A percentile compares a stretch with the other conserved stretches of the same genome.
These are phyloP conservation scores for Mucor racemosus DNA, from an alignment of 371 early-diverging fungal genomes.

Conservation along the genomic window DNA sequence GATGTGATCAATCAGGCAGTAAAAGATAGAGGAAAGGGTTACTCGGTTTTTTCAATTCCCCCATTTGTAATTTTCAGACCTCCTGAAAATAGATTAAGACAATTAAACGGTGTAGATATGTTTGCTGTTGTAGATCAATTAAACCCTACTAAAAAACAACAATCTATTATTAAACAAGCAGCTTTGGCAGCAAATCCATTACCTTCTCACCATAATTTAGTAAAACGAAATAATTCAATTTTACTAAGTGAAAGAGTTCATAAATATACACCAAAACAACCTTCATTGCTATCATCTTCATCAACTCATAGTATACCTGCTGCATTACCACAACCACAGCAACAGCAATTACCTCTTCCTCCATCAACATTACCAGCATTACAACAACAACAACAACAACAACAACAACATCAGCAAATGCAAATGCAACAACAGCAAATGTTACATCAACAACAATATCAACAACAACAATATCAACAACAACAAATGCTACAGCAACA, in stretches of 20 bases:
- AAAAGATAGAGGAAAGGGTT: conserved; percentile 70
- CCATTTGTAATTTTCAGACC: conserved; percentile 82
- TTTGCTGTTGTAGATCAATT: conserved; percentile 33
- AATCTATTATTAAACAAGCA: conserved; percentile 5
- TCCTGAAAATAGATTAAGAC: conserved; percentile 68
- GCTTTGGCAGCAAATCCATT: no score
- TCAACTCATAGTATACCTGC: neutral
- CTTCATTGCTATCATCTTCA: neutral
- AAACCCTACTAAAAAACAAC: neutral
- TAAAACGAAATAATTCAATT: conserved; percentile 39
- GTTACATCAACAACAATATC: no score
- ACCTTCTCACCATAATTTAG: neutral
- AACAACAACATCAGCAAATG: conserved; percentile 1
- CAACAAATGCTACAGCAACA: no score
- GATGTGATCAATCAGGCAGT: conserved; percentile 78
- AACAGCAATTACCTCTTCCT: conserved; percentile 7
- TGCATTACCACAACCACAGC: conserved; percentile 7
- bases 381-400: no score
- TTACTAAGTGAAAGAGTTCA: conserved; percentile 23
- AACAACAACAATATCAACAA: no score
- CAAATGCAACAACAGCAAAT: no score
- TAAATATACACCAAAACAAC: conserved; percentile 9
- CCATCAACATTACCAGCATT: conserved; percentile 5
- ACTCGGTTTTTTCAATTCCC: conserved; percentile 81
- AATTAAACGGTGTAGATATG: conserved; percentile 41